phyloP scores from a whole-genome alignment of 1,284 basidiomycete genomes.

The Omphalotus olearius region DNA sequence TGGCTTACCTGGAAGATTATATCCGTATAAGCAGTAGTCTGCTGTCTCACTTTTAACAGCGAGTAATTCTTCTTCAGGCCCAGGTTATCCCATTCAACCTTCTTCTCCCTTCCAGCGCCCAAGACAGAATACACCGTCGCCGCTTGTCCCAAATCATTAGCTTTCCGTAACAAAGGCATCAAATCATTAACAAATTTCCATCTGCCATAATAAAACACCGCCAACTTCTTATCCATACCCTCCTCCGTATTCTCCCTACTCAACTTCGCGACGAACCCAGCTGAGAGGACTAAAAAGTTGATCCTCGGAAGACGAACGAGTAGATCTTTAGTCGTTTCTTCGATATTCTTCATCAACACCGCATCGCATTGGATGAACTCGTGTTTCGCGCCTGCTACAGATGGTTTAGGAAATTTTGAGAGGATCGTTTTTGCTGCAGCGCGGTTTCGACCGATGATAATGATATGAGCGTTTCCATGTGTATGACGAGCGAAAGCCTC shows the following conservation, averaged over 20 bases:
- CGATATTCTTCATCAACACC: slow-evolving; percentile 25
- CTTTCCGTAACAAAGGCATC: slow-evolving; percentile 24
- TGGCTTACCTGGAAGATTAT: not conserved
- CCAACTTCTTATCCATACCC: slow-evolving; percentile 44
- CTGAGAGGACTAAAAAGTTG: slow-evolving; percentile 39
- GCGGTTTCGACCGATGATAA: slow-evolving; percentile 31
- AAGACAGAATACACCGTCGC: slow-evolving; percentile 14
- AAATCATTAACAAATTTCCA: slow-evolving; percentile 25
- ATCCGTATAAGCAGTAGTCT: slow-evolving; percentile 2
- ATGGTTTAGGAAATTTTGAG: slow-evolving; percentile 24
- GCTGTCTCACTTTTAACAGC: not conserved
- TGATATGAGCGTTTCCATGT: slow-evolving; percentile 27
- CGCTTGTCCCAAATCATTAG: slow-evolving; percentile 22
- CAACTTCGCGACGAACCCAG: slow-evolving; percentile 30
- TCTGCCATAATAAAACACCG: slow-evolving; percentile 36
- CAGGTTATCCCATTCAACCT: not conserved
- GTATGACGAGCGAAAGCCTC: slow-evolving; percentile 25
- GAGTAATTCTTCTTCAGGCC: slow-evolving; percentile 3
- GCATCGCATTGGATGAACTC: slow-evolving; percentile 27
- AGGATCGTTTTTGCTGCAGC: slow-evolving; percentile 31
- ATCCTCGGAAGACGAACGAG: slow-evolving; percentile 20
- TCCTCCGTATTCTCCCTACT: slow-evolving; percentile 41
- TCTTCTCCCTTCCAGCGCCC: not conserved
- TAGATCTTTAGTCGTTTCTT: slow-evolving; percentile 20
- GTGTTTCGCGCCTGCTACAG: slow-evolving; percentile 10